Conservation (phyloP, 192 early-diverging fungal genomes). For the Diversispora eburnea region DNA sequence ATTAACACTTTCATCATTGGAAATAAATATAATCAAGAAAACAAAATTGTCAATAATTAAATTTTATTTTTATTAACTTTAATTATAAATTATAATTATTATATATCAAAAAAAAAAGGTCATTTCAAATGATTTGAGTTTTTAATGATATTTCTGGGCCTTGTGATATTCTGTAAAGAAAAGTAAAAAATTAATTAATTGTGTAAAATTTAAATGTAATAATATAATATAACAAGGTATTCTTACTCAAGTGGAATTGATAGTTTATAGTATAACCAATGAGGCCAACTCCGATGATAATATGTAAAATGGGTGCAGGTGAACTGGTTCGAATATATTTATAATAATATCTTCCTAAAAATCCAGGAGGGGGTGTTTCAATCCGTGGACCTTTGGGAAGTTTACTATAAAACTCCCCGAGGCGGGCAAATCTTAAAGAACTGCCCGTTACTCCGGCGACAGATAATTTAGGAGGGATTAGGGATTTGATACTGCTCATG, state of each 20-base stretch:
- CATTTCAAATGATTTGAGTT: background rate
- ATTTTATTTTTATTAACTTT: too few relatives aligned
- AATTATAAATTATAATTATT: too few relatives aligned
- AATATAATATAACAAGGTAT: background rate
- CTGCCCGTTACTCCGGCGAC: background rate
- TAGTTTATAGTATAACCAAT: slow-evolving; percentile 1
- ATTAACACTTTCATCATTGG: too few relatives aligned
- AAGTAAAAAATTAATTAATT: background rate
- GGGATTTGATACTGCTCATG: slow-evolving; percentile 7
- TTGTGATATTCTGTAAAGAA: slow-evolving; percentile 14
- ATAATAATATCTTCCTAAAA: background rate
- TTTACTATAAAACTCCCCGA: slow-evolving; percentile 4
- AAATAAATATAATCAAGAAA: too few relatives aligned
- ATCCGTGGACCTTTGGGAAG: slow-evolving; percentile 6
- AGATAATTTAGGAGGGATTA: slow-evolving; percentile 14
- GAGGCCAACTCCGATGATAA: slow-evolving; percentile 1
- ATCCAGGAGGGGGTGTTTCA: background rate
- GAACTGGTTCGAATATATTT: slow-evolving; percentile 20
- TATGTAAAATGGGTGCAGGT: slow-evolving; percentile 19
- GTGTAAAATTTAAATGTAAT: background rate
- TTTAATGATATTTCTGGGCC: background rate
- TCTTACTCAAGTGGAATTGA: slow-evolving; percentile 18
- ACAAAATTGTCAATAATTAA: too few relatives aligned
- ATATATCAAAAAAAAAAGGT: too few relatives aligned
- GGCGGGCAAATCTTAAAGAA: background rate